Conservation (phyloP, 2,329 filamentous ascomycete species). For the Chaetomium strumarium region DNA sequence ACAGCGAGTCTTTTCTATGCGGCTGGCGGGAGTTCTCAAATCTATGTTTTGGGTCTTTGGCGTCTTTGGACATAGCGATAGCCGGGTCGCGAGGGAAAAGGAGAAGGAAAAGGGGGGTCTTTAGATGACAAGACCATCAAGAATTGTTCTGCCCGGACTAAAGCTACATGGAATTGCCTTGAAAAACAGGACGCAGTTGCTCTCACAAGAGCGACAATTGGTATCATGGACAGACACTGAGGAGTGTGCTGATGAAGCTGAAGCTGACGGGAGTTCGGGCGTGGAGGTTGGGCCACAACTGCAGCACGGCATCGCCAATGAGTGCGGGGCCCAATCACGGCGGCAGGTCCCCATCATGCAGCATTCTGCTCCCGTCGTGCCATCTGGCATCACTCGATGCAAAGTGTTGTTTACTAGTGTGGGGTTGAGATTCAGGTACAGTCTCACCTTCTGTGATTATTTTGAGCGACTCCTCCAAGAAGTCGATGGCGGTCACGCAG, state of each 20-base stretch:
- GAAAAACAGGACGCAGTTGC: conserved; percentile 11
- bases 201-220: conserved; percentile 1
- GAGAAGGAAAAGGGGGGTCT: conserved; percentile 12
- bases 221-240: conserved; percentile 5
- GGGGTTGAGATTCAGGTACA: background rate
- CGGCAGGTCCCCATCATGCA: conserved; percentile 22
- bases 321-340: conserved; percentile 24
- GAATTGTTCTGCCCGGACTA: conserved; percentile 5
- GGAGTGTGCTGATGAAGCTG: conserved; percentile 7
- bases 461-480: too few species aligned
- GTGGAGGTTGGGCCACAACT: conserved; percentile 26
- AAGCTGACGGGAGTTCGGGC: conserved; percentile 20
- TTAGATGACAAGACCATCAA: conserved; percentile 15
- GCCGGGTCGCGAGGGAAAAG: conserved; percentile 3
- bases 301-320: conserved; percentile 17
- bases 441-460: background rate
- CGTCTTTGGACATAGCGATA: conserved; percentile 21
- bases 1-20: conserved; percentile 24
- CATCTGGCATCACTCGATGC: conserved; percentile 27
- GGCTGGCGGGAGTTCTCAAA: conserved; percentile 19
- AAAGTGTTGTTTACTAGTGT: conserved; percentile 19
- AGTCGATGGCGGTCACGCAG: too few species aligned
- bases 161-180: conserved; percentile 9
- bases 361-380: conserved; percentile 19
- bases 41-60: conserved; percentile 18